Percentiles rank a stretch among this genome's conserved stretches.
These are phyloP conservation scores for Fusarium papillatum DNA, from an alignment of 2,329 filamentous ascomycete genomes.

Conservation along the genomic window DNA sequence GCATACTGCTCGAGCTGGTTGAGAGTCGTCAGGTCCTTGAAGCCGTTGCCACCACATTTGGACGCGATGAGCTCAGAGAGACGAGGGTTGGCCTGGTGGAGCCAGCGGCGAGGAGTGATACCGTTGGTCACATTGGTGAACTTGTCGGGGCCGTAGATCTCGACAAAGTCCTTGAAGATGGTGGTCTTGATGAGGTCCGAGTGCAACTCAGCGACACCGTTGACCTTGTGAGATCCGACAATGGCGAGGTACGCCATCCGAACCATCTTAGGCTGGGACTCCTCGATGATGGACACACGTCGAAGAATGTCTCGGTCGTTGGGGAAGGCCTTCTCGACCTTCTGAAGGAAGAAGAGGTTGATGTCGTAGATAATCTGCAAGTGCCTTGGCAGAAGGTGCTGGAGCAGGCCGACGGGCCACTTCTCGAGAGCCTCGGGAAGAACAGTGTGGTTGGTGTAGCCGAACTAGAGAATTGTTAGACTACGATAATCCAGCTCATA, in stretches of 20 bases:
- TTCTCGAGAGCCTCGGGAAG: conserved; percentile 98
- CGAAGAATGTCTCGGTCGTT: conserved; percentile 87
- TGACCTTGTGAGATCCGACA: conserved; percentile 99
- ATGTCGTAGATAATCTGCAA: conserved; percentile 99
- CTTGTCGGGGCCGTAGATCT: conserved; percentile 95
- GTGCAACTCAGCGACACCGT: conserved; percentile 96
- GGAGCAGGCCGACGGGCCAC: conserved; percentile 94
- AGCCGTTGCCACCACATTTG: conserved; percentile 86
- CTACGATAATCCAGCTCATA: neutral
- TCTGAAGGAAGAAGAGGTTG: conserved; percentile 93
- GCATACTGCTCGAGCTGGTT: conserved; percentile 88
- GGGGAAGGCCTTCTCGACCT: conserved; percentile 91
- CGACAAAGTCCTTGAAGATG: conserved; percentile 99
- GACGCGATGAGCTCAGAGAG: conserved; percentile 93
- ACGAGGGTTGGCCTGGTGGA: conserved; percentile 96
- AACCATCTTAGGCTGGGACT: conserved; percentile 97
- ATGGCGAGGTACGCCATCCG: conserved; percentile 97
- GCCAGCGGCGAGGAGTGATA: conserved; percentile 95
- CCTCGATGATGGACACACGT: conserved; percentile 97
- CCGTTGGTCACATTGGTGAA: conserved; percentile 99
- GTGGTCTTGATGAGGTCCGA: conserved; percentile 98
- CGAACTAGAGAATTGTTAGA: conserved; percentile 69
- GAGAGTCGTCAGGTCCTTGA: conserved; percentile 89
- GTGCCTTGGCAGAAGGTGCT: conserved; percentile 93
- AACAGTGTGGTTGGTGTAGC: conserved; percentile 99